Base-by-base conservation (phyloP, 75 land plant genomes). In the Ceratopteris richardii region DNA sequence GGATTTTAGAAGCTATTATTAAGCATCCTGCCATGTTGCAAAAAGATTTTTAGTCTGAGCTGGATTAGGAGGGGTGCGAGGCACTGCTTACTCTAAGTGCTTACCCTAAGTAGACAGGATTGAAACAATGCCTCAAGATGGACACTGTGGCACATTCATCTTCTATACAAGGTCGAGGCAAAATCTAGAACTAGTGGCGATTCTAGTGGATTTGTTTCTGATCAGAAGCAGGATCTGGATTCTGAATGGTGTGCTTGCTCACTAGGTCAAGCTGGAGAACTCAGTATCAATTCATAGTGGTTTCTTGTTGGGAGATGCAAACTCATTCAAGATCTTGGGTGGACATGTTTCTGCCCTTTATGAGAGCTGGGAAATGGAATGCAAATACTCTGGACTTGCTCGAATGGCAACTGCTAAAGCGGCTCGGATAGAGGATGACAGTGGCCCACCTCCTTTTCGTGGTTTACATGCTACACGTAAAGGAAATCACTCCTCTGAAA, bases 331-430 rank as follows among this genome's bases (percentile, higher is more conserved):
- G n/a, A 30, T 87, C 24, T 37, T 88, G 46, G 97, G 97, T 41
- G 97, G 97, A 63, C 61, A 73, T 60, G 97, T 91, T 19, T 68
- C 72, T 71, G 43, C 83, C 23, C 80, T 91, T 18, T 75, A 82
- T 69, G 94, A 91, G 33, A 83, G 82, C 37, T 91, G 94, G 88
- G 57, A 76, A 63, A 77, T 88, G 70, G 81, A 71, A 48, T 61
- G 64, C 56, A 91, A 91, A 57, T 91, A 84, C 57, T 76, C 94
- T 3, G 79, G 78, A 28, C 59, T 78, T 4, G 65, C 84, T 27
- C 80, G 85, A 17, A 4, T 46, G 50, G 62, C 80, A 29, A 43
- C 76, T 0, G 12, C 68, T 51, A 72, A 62, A 56, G 30, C 51
- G 42, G 51, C 58, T 20, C 66, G 68, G 17, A 62, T 53, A 58